These are phyloP conservation scores for Phytophthora sansomeana DNA, from an alignment of 352 stramenopile genomes.

Conservation along the genomic window DNA sequence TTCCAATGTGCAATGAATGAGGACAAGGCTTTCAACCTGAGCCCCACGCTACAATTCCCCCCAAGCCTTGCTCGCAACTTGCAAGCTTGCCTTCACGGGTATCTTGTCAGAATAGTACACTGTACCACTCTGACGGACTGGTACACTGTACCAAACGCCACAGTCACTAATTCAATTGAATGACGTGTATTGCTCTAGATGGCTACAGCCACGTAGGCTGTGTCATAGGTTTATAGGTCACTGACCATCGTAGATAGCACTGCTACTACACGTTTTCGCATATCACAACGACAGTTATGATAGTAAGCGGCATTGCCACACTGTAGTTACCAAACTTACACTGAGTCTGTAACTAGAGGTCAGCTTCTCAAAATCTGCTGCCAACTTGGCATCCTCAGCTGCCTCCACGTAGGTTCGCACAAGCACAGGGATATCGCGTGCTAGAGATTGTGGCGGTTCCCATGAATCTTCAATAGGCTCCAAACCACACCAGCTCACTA, in stretches of 20 bases:
- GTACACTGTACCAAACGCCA: background rate
- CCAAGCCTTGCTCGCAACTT: conserved; percentile 5
- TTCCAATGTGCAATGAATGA: conserved; percentile 8
- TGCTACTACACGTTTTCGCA: background rate
- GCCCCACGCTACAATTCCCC: conserved; percentile 9
- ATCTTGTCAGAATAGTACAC: too few relatives aligned
- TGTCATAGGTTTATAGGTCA: background rate
- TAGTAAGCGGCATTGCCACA: background rate
- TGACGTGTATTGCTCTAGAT: background rate
- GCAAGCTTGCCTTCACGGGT: background rate
- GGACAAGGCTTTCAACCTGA: conserved; percentile 7
- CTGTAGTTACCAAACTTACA: background rate
- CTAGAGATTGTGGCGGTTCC: conserved; percentile 1
- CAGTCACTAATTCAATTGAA: background rate
- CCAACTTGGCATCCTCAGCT: too few relatives aligned
- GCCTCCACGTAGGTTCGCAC: too few relatives aligned
- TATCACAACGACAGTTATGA: too few relatives aligned
- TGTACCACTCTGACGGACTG: too few relatives aligned
- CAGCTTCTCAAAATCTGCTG: too few relatives aligned
- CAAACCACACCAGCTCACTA: conserved; percentile 15
- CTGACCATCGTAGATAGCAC: background rate
- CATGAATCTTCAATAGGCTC: too few relatives aligned
- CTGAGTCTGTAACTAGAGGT: background rate
- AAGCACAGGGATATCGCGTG: too few relatives aligned
- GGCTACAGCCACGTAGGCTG: background rate